Conservation (phyloP, 2,329 filamentous ascomycete genomes). For the Aureobasidium sp. region DNA sequence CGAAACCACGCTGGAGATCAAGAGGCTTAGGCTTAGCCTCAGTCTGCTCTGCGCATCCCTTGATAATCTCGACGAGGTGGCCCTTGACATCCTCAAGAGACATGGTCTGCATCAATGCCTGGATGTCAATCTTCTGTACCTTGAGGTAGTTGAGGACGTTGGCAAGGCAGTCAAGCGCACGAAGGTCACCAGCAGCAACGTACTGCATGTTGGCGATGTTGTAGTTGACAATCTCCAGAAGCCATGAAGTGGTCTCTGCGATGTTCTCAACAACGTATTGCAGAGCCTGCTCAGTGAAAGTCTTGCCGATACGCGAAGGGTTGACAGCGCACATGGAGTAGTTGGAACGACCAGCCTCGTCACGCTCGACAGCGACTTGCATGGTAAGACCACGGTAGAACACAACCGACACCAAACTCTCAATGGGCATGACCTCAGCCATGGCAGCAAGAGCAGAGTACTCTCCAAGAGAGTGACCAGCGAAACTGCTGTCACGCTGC, state of each 20-base stretch:
- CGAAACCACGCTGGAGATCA: conserved; percentile 87
- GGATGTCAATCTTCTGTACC: conserved; percentile 93
- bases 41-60: conserved; percentile 77
- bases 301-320: conserved; percentile 95
- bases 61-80: conserved; percentile 84
- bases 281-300: conserved; percentile 94
- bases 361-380: conserved; percentile 97
- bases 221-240: conserved; percentile 98
- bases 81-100: conserved; percentile 85
- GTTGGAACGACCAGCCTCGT: conserved; percentile 86
- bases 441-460: conserved; percentile 95
- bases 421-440: conserved; percentile 99
- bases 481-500: conserved; percentile 92
- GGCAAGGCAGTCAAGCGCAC: conserved; percentile 56
- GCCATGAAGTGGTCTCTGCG: conserved; percentile 85
- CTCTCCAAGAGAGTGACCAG: conserved; percentile 94
- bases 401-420: conserved; percentile 93
- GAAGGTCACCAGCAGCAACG: conserved; percentile 57
- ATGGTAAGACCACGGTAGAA: conserved; percentile 99
- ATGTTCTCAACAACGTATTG: conserved; percentile 97
- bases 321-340: conserved; percentile 99
- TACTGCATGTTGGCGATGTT: conserved; percentile 65
- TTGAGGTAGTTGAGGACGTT: conserved; percentile 94
- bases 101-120: conserved; percentile 77
- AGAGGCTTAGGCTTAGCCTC: conserved; percentile 80